Evolutionary conservation across 768 basidiomycete genomes (phyloP).

Genomic region (Podaxis mareebaensis): DNA sequence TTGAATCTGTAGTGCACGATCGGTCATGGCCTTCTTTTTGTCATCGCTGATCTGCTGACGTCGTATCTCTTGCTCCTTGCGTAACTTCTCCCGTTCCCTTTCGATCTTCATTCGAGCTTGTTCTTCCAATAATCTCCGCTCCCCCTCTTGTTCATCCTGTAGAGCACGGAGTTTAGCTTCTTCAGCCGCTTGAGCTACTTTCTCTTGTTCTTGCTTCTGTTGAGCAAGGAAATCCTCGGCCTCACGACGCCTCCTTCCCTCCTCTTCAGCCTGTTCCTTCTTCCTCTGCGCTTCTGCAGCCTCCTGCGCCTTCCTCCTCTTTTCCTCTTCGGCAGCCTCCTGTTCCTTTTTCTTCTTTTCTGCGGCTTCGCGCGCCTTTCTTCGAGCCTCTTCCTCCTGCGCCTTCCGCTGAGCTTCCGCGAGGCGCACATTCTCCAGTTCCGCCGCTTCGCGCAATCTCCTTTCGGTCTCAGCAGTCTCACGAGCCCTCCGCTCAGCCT

Average conservation of each 20-base stretch:
- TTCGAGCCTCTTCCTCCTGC: not conserved
- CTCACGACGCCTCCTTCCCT: not conserved
- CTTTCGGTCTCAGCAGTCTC: not conserved
- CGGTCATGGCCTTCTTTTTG: conserved; percentile 3
- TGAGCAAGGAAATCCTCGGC: not conserved
- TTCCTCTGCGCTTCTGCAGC: not conserved
- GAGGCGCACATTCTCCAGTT: not conserved
- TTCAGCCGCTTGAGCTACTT: not conserved
- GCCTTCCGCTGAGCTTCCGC: not conserved
- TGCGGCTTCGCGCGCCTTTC: not conserved
- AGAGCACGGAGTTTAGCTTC: not conserved
- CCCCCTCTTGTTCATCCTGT: conserved; percentile 1
- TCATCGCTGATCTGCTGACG: conserved; percentile 11
- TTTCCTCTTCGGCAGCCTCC: not conserved
- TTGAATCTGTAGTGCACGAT: conserved; percentile 7
- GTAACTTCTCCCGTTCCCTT: not conserved
- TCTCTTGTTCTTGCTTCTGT: conserved; percentile 2
- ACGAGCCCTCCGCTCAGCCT: not conserved
- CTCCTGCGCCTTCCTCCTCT: not conserved
- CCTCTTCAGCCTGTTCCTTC: conserved; percentile 5
- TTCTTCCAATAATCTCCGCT: conserved; percentile 7
- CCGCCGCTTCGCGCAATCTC: not conserved
- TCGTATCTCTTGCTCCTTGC: conserved; percentile 5
- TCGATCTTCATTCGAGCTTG: conserved; percentile 5
- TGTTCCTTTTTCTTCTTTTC: not conserved